Base-by-base conservation (phyloP, 352 stramenopile genomes). In the Globisporangium okanoganense region DNA sequence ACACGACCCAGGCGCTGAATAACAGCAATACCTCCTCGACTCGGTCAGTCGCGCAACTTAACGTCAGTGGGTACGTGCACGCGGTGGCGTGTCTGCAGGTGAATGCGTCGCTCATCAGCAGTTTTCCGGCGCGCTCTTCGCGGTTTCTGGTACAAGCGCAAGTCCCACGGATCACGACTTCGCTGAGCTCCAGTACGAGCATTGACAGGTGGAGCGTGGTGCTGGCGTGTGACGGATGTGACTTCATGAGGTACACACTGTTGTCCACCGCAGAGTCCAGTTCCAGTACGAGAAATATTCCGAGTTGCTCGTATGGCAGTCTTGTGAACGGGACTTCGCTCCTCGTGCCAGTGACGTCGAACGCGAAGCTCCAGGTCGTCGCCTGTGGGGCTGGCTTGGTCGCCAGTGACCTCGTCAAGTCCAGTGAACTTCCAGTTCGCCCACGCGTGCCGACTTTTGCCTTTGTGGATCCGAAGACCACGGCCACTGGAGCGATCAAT, bases 11-110 rank as follows among this genome's bases (percentile, higher is more conserved):
- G 8, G 58, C 65, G 31, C 13, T 16, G 8, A 2, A 51, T 51
- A 27, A 22, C 24, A 20, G 24, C 24, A 35, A 52, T 51, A 20
- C n/a, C n/a, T n/a, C 24, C 10, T 35, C 27, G 51, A 43, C 38
- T n/a, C 41, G 41, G 22, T 48, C 35, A 9, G 62, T 61, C 3
- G 49, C 62, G 33, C 41, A 64, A 4, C 61, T 89, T 1, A 62
- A 56, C 7, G 47, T 49, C 27, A 86, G 68, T 29, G 73, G 77
- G 1, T 89, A 89, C 56, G 60, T 89, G 10, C 77, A 89, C 48
- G 77, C 77, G 5, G 48, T 87, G 2, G 78, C 71, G 6, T 89
- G 79, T 62, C 38, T 87, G 3, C 40, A 60, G 9, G 61, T 76
- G 16, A 64, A 73, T 31, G 38, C 20, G 1, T 57, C 67, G 5